These are phyloP conservation scores for Kurtzmaniella fragi DNA, from an alignment of 805 yeast genomes.

Conservation along the genomic window DNA sequence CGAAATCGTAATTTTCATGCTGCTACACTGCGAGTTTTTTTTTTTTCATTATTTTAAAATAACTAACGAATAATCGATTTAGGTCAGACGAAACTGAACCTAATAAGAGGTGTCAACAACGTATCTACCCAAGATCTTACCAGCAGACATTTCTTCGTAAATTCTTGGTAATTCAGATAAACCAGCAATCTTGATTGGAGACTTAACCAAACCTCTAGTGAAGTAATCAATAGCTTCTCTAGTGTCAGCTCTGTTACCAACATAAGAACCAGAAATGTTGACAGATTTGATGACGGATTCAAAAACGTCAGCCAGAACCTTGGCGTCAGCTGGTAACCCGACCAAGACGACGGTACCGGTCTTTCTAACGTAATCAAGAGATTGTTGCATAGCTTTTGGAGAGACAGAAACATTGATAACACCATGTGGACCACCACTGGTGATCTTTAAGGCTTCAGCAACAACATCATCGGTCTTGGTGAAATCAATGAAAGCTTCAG, in stretches of 20 bases:
- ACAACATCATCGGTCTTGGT: slow-evolving; percentile 49
- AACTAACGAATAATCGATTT: too few relatives aligned
- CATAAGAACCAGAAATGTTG: slow-evolving; percentile 75
- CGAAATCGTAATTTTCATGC: too few relatives aligned
- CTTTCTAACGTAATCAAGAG: slow-evolving; percentile 43
- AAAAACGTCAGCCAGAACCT: slow-evolving; percentile 65
- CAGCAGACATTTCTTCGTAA: slow-evolving; percentile 74
- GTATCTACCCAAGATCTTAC: slow-evolving; percentile 82
- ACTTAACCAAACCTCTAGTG: slow-evolving; percentile 61
- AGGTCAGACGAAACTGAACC: too few relatives aligned
- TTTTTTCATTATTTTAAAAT: too few relatives aligned
- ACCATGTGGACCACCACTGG: slow-evolving; percentile 75
- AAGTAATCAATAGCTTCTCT: slow-evolving; percentile 76
- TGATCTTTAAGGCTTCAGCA: slow-evolving; percentile 48
- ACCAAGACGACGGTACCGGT: slow-evolving; percentile 39
- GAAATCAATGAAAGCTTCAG: slow-evolving; percentile 61
- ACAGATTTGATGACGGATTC: slow-evolving; percentile 68
- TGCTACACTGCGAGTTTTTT: too few relatives aligned
- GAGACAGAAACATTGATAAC: slow-evolving; percentile 73
- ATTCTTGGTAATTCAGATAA: slow-evolving; percentile 65
- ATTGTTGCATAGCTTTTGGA: slow-evolving; percentile 58
- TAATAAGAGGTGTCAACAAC: slow-evolving; percentile 74
- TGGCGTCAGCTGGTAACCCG: slow-evolving; percentile 79
- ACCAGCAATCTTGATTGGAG: slow-evolving; percentile 73
- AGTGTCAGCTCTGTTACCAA: slow-evolving; percentile 85